These are phyloP conservation scores for Epipyxis sp. DNA, from an alignment of 108 stramenopile species.

Conservation along the genomic window DNA sequence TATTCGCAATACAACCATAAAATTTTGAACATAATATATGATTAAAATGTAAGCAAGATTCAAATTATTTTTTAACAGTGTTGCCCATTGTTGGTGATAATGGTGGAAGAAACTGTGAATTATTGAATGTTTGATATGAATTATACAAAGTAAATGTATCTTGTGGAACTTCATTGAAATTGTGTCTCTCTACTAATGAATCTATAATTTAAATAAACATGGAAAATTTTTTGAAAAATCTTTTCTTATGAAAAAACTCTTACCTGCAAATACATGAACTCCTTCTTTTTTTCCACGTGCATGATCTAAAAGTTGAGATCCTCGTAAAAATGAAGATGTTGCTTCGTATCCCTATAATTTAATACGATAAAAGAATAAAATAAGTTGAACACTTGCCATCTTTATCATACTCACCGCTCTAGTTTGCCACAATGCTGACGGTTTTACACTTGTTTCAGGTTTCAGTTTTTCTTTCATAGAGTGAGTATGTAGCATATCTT, in stretches of 20 bases:
- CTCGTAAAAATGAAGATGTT: background rate
- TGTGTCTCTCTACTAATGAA: too few species aligned
- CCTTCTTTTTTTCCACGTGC: background rate
- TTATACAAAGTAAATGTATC: too few species aligned
- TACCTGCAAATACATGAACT: background rate
- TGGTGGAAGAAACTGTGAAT: too few species aligned
- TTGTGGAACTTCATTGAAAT: too few species aligned
- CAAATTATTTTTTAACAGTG: background rate
- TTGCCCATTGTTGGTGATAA: too few species aligned
- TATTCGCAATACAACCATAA: too few species aligned
- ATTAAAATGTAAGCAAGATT: background rate
- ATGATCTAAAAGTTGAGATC: background rate
- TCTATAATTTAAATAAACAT: too few species aligned
- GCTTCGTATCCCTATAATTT: background rate
- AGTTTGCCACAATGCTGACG: conserved; percentile 10
- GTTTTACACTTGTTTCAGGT: background rate
- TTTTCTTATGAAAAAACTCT: too few species aligned
- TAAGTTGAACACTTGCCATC: background rate
- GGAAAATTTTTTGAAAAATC: too few species aligned
- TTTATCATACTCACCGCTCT: background rate
- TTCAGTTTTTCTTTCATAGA: background rate
- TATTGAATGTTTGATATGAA: too few species aligned
- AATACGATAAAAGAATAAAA: background rate
- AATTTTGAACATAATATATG: background rate
- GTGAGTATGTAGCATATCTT: conserved; percentile 14